Conservation (phyloP, 352 stramenopile genomes). For the Pythium dissimile region DNA sequence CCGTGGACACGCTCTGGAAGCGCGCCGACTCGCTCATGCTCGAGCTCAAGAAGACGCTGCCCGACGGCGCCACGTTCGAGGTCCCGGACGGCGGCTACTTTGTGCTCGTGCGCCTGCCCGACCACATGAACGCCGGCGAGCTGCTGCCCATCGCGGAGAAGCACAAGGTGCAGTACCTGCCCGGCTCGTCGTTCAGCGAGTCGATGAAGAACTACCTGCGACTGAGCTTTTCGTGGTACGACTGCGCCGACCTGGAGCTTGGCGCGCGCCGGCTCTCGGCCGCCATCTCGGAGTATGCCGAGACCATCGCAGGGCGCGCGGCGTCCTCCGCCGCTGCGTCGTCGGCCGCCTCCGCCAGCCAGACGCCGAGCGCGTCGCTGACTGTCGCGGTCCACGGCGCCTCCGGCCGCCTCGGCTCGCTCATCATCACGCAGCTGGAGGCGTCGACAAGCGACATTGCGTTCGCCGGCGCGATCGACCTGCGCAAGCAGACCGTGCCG, state of each 20-base stretch:
- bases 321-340: constrained; percentile 18
- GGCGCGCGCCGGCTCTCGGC: constrained; percentile 67
- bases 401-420: constrained; percentile 57
- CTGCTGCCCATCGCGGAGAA: constrained; percentile 75
- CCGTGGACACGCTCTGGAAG: constrained; percentile 66
- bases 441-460: constrained; percentile 41
- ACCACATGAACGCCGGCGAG: constrained; percentile 71
- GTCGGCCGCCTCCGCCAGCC: constrained; percentile 6
- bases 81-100: constrained; percentile 87
- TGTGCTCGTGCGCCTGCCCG: constrained; percentile 77
- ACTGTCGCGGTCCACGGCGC: constrained; percentile 72
- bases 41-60: constrained; percentile 62
- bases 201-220: constrained; percentile 88
- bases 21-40: constrained; percentile 75
- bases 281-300: constrained; percentile 63
- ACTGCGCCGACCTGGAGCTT: constrained; percentile 71
- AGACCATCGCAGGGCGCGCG: constrained; percentile 24
- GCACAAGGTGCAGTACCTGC: constrained; percentile 87
- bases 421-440: constrained; percentile 66
- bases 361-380: constrained; percentile 26
- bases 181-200: constrained; percentile 76
- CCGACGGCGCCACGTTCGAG: constrained; percentile 64
- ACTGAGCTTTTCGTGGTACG: constrained; percentile 88
- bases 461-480: constrained; percentile 55
- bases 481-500: constrained; percentile 42